Base-by-base conservation (phyloP, 192 early-diverging fungal species). In the Coemansia sp. region DNA sequence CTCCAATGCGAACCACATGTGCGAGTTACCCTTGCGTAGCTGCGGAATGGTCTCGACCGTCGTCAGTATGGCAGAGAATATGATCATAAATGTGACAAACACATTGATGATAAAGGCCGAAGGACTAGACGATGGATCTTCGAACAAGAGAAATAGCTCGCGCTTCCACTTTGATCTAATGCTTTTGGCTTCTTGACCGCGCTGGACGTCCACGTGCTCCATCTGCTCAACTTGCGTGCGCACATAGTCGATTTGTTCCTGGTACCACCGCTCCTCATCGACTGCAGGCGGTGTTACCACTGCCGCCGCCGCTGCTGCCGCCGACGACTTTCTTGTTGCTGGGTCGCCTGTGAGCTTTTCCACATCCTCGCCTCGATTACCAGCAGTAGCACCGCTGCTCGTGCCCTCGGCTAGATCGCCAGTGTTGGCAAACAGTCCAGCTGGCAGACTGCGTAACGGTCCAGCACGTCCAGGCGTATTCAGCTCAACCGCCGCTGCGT, bases 11-110 rank as follows among this genome's bases (percentile, higher is more conserved):
- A 91, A 86, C 89, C 91, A 83, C 49, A 85, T 46, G 16, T 78
- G 68, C 62, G 76, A 58, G 67, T 82, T 66, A 49, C 70, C 71
- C 59, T 80, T 77, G 61, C 88, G 86, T 62, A 91, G 89, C 26
- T 89, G 53, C 49, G 92, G 92, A 30, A 94, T 92, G 32, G 92
- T 94, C 81, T 94, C 92, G 55, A 94, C 79, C 16, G 91, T 91
- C 0, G 91, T 89, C 60, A 91, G 86, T 4, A 92, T 85, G 1
- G 91, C 88, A 76, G 88, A 88, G 30, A 89, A 81, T 11, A 92
- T 87, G 50, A 94, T 94, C 53, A 88, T 80, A 66, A 92, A 85
- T 2, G 89, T 88, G 3, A 94, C 88, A 74, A 91, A 86, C 9
- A 92, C 84, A 68, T 91, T 91, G 35, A 89, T 86, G 32, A 85